Base-by-base conservation (phyloP, 2,329 filamentous ascomycete species). In the Mariannaea sp. region DNA sequence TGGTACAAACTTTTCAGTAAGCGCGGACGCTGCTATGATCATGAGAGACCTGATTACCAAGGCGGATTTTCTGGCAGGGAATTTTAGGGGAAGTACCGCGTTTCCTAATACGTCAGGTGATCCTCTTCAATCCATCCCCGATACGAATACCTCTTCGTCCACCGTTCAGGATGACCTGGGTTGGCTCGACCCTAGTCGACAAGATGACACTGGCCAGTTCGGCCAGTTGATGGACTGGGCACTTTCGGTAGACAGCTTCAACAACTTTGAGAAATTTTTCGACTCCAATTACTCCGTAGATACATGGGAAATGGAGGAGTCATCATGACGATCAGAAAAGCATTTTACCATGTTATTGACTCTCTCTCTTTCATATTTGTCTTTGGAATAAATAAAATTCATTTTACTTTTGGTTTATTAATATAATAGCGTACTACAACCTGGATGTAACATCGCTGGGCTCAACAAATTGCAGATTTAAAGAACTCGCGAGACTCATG, bases 1-100 rank as follows among this genome's bases (percentile, higher is more conserved):
- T 62, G 58, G 69, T 14, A 44, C 35, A 12, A 70, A 68, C 58
- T 82, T 77, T 49, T 77, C 62, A n/a, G 73, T 74, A 44, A 70
- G 70, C 38, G 70, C 71, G 1, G 55, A 70, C 9, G 71, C 73
- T 2, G 72, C 71, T 13, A 68, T 65, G 1, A 57, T 74, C 75
- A 80, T 44, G 63, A 49, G 64, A 7, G 60, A 63, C 9, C 49
- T 68, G 5, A 40, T 62, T 5, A 46, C 36, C 51, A 65, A 65
- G 47, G 57, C 58, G 0, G 60, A 67, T 36, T 29, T 47, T 6
- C 51, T 67, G 9, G 57, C 54, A 5, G 32, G 44, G 17, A 19
- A 35, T 5, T n/a, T 45, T n/a, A 41, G 41, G 13, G 45, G 41
- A 8, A 36, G 49, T n/a, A 32, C 45, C 8, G 17, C 41, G 12